Evolutionary conservation across 2,329 filamentous ascomycete species (phyloP), one percentile per base, ranked within the genome.

Genomic region (Hypomyces rosellus): DNA sequence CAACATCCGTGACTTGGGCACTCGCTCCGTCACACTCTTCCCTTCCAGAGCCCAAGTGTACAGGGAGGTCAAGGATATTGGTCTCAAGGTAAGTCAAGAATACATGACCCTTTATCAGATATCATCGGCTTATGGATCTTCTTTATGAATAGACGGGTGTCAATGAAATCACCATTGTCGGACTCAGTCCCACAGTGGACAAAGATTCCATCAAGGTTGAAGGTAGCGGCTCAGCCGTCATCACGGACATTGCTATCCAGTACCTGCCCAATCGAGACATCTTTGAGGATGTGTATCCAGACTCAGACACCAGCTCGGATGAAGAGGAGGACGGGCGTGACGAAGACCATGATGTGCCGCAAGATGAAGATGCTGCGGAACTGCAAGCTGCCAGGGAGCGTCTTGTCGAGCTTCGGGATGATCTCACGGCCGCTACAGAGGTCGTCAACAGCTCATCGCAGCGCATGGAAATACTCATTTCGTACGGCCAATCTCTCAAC

Each of bases 121-220:
- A n/a, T 37, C 6, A 11, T 30, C 16, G 15, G 13, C 50, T 51
- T 22, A 52, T 36, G 42, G n/a, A n/a, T n/a, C 41, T 6, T 18
- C 20, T 22, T 30, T 11, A 30, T 8, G 6, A 30, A 8, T 9
- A 52, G 50, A 34, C 22, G 30, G 81, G 81, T 15, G 64, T 71
- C 12, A 84, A 84, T 54, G 74, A 82, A 57, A 74, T 85, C 52
- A 75, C 73, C 18, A 75, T 85, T 51, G 59, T 73, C 49, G 81
- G 80, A 9, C 65, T 84, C 34, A 75, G 77, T 9, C 76, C 77
- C 2, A 74, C 72, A 1, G 70, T 80, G 16, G 77, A 84, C 56
- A 70, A 79, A 54, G 71, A 81, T 55, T 82, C 79, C 4, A 75
- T 85, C 63, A 81, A 79, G 54, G 74, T 85, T n/a, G 80, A 83